Evolutionary conservation across 192 early-diverging fungal species (phyloP), one percentile per base, ranked within the genome.

Genomic region (Haplosporangium gracile): DNA sequence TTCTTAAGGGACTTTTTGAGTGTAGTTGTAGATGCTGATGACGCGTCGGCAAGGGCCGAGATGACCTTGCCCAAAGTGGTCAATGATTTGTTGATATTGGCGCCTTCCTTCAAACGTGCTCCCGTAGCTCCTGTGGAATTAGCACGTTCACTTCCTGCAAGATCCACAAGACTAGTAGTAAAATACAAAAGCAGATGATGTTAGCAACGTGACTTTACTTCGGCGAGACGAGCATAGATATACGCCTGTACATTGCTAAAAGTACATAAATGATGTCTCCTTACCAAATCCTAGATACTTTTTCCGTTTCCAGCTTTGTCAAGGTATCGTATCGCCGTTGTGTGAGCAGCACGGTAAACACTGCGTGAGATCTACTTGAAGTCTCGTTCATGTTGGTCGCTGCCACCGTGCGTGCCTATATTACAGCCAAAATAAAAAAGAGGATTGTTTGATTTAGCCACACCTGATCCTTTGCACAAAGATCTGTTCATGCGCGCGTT

Each of bases 31-130:
- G 77, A n/a, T 18, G 76, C 39, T 38, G 82, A 85, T 32, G 92
- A 92, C 57, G 92, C 92, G 73, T 95, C 96, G 26, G 96, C 96
- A 47, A 99, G 88, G 29, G 95, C 95, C 6, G 96, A 95, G 45
- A 99, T 99, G 53, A 99, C 98, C 82, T 99, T 99, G 8, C 98
- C 98, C 42, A 99, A 89, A 0, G 96, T 95, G 0, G 96, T 97
- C 38, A 99, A 88, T 16, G 96, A 97, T 81, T 96, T 95, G 89
- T 99, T 99, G 91, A 99, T 99, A 68, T 96, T 97, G 18, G 96
- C 96, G 36, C 97, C 98, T 89, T 99, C 98, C 78, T 96, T 96
- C 15, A 98, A 83, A 15, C 97, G 92, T 68, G 88, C 83, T 4
- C 98, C 98, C 0, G 96, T 96, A 0, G 96, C 96, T 77, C 95